Base-by-base conservation (phyloP, 139 green algal genomes). In the Haematococcus sp. region DNA sequence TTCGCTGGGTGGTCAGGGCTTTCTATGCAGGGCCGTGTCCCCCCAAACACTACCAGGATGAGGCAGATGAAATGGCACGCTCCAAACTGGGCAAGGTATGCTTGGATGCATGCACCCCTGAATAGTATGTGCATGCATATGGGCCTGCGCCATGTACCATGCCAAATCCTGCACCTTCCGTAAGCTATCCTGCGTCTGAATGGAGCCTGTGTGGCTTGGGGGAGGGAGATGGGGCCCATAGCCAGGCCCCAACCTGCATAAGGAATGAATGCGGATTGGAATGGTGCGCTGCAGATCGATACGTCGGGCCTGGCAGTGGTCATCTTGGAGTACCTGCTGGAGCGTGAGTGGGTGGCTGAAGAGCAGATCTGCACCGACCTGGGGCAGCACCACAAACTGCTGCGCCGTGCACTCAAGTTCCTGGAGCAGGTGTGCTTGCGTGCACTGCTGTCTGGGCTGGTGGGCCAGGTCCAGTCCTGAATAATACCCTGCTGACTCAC, bases 1-100 rank as follows among this genome's bases (percentile, higher is more conserved):
- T 82, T 30, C 60, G 72, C 1, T 61, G 81, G 66, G 73, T 70
- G 0, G 75, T 79, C 0, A 66, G 80, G 4, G 70, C 75, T 15
- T 82, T 85, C 67, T 85, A 85, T 51, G 30, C 30, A 19, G 80
- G 71, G 2, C 59, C 70, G 25, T 85, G 80, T 61, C 80, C 80
- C 1, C 80, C 79, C 1, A 49, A 54, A 20, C 44, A 68, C 2
- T 76, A 74, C 30, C n/a, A 65, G 11, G 75, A 81, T 30, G 19
- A 16, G 2, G 43, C 22, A 7, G 70, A 81, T 23, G 69, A 73
- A 25, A 63, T 34, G 23, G 2, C 49, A n/a, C 33, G 67, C 2
- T 72, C 25, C 28, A 81, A 80, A 40, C 65, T 85, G 23, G 49
- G 40, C 4, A 85, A 85, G 79, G 74, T 78, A n/a, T 13, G 35